Conservation (phyloP, 371 early-diverging fungal genomes). For the Rhizopus sp. region DNA sequence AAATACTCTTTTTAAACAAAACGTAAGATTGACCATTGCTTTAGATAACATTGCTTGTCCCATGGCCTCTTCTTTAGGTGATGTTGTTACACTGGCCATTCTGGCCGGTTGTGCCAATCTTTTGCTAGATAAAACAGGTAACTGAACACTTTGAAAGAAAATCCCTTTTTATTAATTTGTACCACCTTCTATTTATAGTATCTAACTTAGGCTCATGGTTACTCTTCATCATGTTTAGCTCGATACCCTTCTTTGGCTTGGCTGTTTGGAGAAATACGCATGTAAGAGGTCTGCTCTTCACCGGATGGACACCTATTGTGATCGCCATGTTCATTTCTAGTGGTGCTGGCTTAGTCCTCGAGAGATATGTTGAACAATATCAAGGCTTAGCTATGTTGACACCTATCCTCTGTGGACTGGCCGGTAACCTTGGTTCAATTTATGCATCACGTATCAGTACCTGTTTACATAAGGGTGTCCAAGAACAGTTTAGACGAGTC, state of each 20-base stretch:
- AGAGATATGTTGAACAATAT: conserved; percentile 72
- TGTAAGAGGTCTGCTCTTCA: conserved; percentile 64
- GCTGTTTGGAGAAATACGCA: conserved; percentile 60
- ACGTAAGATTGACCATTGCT: background rate
- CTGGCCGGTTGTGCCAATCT: conserved; percentile 61
- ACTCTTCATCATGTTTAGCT: conserved; percentile 46
- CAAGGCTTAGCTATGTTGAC: conserved; percentile 77
- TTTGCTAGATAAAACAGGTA: conserved; percentile 50
- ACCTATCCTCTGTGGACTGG: conserved; percentile 72
- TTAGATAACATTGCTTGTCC: conserved; percentile 71
- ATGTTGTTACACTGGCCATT: conserved; percentile 70
- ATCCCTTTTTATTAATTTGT: conserved; percentile 6
- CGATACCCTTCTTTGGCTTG: conserved; percentile 59
- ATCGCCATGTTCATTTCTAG: conserved; percentile 79
- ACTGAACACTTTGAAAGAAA: background rate
- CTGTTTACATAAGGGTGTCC: conserved; percentile 65
- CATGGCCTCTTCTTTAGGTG: conserved; percentile 75
- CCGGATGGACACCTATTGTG: conserved; percentile 84
- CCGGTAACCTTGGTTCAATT: conserved; percentile 85
- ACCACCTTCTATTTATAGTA: conserved; percentile 26
- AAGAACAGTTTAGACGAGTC: conserved; percentile 56
- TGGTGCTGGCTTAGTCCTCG: conserved; percentile 84
- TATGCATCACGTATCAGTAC: conserved; percentile 87
- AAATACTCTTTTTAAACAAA: conserved; percentile 6
- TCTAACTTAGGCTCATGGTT: conserved; percentile 50